A percentile compares a stretch with the other conserved stretches of the same genome.
phyloP scores from a whole-genome alignment of 2,329 filamentous ascomycete species.

The Dactylellina cionopaga region DNA sequence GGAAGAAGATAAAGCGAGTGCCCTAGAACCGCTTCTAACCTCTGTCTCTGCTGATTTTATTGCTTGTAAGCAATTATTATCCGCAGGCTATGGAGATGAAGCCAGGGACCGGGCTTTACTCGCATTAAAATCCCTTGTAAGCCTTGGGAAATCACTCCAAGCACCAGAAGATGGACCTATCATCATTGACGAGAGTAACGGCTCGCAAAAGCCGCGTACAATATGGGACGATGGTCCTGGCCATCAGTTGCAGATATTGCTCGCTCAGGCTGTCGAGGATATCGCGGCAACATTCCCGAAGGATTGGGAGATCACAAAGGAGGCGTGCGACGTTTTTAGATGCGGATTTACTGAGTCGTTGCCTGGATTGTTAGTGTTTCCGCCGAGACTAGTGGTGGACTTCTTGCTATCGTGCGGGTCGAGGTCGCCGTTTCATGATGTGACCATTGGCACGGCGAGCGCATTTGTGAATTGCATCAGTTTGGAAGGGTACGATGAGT shows the following conservation, averaged over 20 bases:
- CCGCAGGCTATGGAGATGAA: conserved; percentile 55
- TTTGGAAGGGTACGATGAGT: conserved; percentile 63
- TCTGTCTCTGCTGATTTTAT: conserved; percentile 73
- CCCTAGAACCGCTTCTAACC: conserved; percentile 69
- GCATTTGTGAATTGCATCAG: conserved; percentile 73
- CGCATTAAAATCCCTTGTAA: conserved; percentile 74
- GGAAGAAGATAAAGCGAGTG: conserved; percentile 66
- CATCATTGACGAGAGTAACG: conserved; percentile 70
- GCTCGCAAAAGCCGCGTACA: conserved; percentile 58
- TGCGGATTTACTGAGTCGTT: conserved; percentile 79
- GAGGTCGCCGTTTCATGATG: conserved; percentile 73
- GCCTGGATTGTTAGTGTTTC: conserved; percentile 80
- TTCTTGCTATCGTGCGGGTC: conserved; percentile 71
- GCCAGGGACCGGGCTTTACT: conserved; percentile 63
- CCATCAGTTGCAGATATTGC: conserved; percentile 65
- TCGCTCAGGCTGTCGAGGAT: conserved; percentile 66
- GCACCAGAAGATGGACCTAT: conserved; percentile 73
- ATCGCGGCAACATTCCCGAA: conserved; percentile 67
- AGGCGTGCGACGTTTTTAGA: conserved; percentile 75
- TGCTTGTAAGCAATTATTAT: conserved; percentile 58
- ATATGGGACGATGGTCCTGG: conserved; percentile 67
- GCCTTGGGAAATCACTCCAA: conserved; percentile 78
- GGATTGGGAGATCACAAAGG: conserved; percentile 75
- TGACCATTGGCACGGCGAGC: conserved; percentile 76
- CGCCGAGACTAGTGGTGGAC: conserved; percentile 71